Conservation (phyloP, 1,284 basidiomycete species). For the Puccinia triticina region DNA sequence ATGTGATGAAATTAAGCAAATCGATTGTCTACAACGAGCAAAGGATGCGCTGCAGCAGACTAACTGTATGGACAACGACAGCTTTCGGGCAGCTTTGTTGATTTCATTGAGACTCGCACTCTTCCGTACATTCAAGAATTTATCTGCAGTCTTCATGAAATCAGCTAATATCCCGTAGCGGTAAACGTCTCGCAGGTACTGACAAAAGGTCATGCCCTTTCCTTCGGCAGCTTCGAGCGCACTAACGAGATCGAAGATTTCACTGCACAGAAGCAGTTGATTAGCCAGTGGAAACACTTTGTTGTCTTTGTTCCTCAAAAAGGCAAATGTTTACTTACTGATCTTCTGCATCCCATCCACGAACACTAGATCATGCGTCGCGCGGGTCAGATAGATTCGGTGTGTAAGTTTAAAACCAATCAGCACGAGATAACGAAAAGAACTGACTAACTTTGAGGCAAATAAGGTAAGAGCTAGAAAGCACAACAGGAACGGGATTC, state of each 20-base stretch:
- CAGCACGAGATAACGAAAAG: background rate
- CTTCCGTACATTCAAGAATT: constrained; percentile 57
- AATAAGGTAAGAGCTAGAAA: background rate
- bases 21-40: background rate
- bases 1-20: background rate
- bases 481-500: background rate
- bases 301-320: background rate
- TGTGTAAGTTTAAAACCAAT: background rate
- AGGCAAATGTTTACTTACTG: constrained; percentile 31
- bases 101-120: constrained; percentile 68
- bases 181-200: constrained; percentile 62
- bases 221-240: constrained; percentile 80
- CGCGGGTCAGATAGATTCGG: background rate
- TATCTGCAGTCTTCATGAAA: constrained; percentile 48
- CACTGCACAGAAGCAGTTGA: constrained; percentile 59
- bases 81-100: constrained; percentile 80
- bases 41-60: constrained; percentile 58
- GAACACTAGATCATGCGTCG: constrained; percentile 17
- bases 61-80: constrained; percentile 76
- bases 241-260: constrained; percentile 92
- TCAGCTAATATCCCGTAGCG: background rate
- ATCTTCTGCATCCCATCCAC: constrained; percentile 48
- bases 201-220: constrained; percentile 86
- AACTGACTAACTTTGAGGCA: background rate
- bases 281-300: background rate